Evolutionary conservation across 139 green algal species (phyloP).

Genomic region (Micractinium sp.): DNA sequence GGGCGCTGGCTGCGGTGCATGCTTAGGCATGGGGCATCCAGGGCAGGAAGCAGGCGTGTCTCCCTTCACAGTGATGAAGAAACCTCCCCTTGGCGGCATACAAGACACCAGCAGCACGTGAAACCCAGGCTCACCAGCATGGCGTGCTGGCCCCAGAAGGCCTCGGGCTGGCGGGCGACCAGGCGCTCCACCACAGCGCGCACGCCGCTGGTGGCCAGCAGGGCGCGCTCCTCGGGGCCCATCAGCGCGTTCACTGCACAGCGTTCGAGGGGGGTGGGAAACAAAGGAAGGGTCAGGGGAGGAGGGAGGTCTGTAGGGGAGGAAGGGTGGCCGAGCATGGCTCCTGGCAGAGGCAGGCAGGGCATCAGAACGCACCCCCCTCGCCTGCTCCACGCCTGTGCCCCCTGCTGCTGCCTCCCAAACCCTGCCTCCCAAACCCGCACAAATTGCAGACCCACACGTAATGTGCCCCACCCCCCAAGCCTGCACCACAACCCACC

Average conservation of each 20-base stretch:
- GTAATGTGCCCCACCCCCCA: no score
- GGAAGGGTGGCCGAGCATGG: background rate
- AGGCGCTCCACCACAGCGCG: conserved; percentile 42
- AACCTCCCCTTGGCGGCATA: no score
- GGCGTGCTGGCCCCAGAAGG: conserved; percentile 55
- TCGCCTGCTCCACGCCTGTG: background rate
- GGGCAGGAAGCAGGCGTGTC: background rate
- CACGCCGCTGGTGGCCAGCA: conserved; percentile 11
- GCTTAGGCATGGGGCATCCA: no score
- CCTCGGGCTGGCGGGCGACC: conserved; percentile 10
- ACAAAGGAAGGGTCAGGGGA: background rate
- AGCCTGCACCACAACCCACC: no score
- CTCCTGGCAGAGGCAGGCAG: background rate
- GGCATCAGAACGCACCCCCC: conserved; percentile 29
- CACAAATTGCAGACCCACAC: no score
- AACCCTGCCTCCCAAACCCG: no score
- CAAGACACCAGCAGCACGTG: no score
- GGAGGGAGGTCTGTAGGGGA: background rate
- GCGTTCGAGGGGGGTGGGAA: no score
- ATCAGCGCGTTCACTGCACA: conserved; percentile 19
- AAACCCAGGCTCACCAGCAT: conserved; percentile 57
- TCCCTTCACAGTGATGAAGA: no score
- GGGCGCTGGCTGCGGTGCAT: no score
- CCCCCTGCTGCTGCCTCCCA: no score
- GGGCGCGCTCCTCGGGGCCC: background rate